Conservation (phyloP, 2,329 filamentous ascomycete genomes). For the Trichophyton benhamiae region DNA sequence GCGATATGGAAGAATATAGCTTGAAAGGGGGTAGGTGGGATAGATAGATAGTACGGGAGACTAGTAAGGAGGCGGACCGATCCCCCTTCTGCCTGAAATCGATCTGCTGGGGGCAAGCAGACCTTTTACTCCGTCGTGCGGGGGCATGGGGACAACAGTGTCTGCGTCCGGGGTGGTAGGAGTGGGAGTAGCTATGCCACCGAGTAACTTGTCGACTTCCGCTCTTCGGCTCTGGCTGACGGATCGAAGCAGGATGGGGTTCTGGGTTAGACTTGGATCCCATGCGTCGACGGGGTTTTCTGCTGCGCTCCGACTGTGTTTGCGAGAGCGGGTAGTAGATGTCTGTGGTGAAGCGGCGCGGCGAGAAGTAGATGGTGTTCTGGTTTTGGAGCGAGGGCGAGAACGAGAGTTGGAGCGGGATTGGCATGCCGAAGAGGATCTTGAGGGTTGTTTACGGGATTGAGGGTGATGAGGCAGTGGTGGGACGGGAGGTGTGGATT, state of each 20-base stretch:
- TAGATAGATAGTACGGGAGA: neutral
- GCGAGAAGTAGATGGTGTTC: neutral
- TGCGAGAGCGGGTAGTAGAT: neutral
- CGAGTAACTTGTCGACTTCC: conserved; percentile 27
- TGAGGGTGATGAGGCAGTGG: conserved; percentile 26
- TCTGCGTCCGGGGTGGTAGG: conserved; percentile 6
- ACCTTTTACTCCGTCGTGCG: neutral
- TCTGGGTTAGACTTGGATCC: conserved; percentile 21
- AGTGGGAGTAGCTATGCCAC: conserved; percentile 26
- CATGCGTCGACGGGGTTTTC: neutral
- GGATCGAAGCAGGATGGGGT: conserved; percentile 9
- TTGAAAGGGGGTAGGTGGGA: too few relatives aligned
- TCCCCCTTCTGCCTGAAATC: conserved; percentile 9
- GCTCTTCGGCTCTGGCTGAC: conserved; percentile 16
- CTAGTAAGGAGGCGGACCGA: conserved; percentile 19
- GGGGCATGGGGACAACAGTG: neutral
- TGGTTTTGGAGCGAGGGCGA: neutral
- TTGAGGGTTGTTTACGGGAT: neutral
- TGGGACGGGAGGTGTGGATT: conserved; percentile 34
- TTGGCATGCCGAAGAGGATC: neutral
- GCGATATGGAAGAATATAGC: neutral
- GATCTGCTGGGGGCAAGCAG: neutral
- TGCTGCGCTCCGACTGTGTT: neutral
- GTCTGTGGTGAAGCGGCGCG: neutral
- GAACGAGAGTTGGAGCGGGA: neutral